Conservation (phyloP, 169 alveolate genomes). For the Plasmodium reichenowi region DNA sequence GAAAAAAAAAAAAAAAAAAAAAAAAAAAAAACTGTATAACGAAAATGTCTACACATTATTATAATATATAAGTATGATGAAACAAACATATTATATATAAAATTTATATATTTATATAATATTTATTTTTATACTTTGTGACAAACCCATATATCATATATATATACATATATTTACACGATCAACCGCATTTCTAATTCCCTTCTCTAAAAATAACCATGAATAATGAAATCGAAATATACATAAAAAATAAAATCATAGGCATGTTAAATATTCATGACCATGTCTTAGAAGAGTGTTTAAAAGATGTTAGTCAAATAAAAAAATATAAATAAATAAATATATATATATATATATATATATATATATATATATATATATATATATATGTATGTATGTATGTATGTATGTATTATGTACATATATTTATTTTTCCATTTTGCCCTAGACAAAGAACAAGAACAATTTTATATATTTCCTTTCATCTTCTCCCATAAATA, state of each 20-base stretch:
- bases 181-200: background rate
- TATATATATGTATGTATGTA: background rate
- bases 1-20: no score
- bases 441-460: constrained; percentile 34
- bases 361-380: background rate
- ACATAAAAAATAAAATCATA: constrained; percentile 47
- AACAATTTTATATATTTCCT: constrained; percentile 38
- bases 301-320: constrained; percentile 39
- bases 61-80: no score
- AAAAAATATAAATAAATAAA: no score
- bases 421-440: background rate
- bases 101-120: no score
- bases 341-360: no score
- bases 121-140: no score
- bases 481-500: constrained; percentile 50
- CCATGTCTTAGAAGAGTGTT: constrained; percentile 23
- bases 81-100: no score
- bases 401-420: background rate
- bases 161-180: background rate
- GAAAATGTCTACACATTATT: no score
- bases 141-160: background rate
- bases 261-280: constrained; percentile 39
- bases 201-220: constrained; percentile 25
- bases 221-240: constrained; percentile 60
- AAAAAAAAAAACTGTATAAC: no score